A percentile compares a stretch with the other conserved stretches of the same genome.
These are phyloP conservation scores for Hydnomerulius pinastri DNA, from an alignment of 768 basidiomycete genomes.

Conservation along the genomic window DNA sequence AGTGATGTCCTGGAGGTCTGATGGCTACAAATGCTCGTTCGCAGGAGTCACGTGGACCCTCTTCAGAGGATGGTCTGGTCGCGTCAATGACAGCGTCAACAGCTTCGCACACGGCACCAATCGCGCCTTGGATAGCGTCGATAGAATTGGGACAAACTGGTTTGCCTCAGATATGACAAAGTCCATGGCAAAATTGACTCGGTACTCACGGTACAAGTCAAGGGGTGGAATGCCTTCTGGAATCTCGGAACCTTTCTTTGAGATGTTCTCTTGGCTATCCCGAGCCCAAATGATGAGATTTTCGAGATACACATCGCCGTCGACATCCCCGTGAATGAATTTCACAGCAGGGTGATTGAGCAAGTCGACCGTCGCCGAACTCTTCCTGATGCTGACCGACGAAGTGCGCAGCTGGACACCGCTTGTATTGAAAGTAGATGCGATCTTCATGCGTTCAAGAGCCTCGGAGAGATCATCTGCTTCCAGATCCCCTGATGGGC, in stretches of 20 bases:
- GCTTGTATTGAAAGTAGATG: constrained; percentile 24
- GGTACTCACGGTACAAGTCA: constrained; percentile 75
- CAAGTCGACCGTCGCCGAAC: constrained; percentile 54
- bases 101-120: constrained; percentile 86
- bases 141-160: constrained; percentile 79
- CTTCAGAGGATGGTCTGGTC: constrained; percentile 13
- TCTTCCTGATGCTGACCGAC: constrained; percentile 51
- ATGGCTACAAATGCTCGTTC: constrained; percentile 77
- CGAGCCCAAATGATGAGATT: constrained; percentile 60
- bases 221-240: constrained; percentile 70
- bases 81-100: constrained; percentile 63
- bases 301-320: constrained; percentile 65
- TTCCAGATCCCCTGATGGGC: constrained; percentile 9
- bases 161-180: background rate
- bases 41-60: constrained; percentile 12
- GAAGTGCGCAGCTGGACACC: constrained; percentile 20
- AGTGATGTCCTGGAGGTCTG: constrained; percentile 93
- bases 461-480: constrained; percentile 49
- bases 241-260: constrained; percentile 68
- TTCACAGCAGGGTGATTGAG: constrained; percentile 65
- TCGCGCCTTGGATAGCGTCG: constrained; percentile 76
- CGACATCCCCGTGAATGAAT: constrained; percentile 72
- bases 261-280: constrained; percentile 64
- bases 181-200: background rate
- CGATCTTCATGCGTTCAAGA: constrained; percentile 45